A percentile compares a stretch with the other conserved stretches of the same genome.
Evolutionary conservation across 2,329 filamentous ascomycete genomes (phyloP).

Genomic region (Sporothrix pseudoabietina): DNA sequence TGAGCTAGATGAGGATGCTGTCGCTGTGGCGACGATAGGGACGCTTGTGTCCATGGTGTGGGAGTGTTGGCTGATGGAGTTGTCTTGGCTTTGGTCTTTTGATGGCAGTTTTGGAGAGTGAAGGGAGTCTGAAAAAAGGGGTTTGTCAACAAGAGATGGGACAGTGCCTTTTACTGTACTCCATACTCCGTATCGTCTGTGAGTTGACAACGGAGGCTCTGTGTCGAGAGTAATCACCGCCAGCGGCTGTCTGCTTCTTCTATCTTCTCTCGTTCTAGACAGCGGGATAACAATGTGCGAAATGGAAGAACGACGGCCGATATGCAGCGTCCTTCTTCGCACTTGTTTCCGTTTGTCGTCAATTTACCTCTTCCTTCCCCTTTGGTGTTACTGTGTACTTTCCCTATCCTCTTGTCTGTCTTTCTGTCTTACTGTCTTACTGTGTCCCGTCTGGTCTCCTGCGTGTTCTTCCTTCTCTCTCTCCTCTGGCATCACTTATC

Average conservation of each 20-base stretch:
- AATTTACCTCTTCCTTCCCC: neutral
- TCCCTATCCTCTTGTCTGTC: neutral
- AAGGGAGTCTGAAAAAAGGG: constrained; percentile 5
- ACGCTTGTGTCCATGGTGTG: constrained; percentile 3
- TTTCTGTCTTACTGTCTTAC: neutral
- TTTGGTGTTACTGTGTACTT: neutral
- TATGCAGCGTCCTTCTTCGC: neutral
- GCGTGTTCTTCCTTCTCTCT: neutral
- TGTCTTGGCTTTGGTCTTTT: neutral
- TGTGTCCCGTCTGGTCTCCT: neutral
- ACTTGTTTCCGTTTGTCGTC: neutral
- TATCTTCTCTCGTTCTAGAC: neutral
- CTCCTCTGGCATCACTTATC: neutral
- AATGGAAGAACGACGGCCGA: neutral
- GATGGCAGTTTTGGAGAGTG: neutral
- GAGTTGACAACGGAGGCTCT: neutral
- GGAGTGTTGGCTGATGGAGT: neutral
- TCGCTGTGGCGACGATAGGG: neutral
- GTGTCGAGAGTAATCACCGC: neutral
- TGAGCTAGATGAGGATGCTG: neutral
- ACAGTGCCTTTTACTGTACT: neutral
- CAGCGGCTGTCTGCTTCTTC: constrained; percentile 2
- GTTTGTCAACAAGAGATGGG: constrained; percentile 10
- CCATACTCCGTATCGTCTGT: neutral
- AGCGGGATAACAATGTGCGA: neutral